phyloP scores from a whole-genome alignment of 495 filamentous ascomycete genomes.

The Tuber melanosporum region DNA sequence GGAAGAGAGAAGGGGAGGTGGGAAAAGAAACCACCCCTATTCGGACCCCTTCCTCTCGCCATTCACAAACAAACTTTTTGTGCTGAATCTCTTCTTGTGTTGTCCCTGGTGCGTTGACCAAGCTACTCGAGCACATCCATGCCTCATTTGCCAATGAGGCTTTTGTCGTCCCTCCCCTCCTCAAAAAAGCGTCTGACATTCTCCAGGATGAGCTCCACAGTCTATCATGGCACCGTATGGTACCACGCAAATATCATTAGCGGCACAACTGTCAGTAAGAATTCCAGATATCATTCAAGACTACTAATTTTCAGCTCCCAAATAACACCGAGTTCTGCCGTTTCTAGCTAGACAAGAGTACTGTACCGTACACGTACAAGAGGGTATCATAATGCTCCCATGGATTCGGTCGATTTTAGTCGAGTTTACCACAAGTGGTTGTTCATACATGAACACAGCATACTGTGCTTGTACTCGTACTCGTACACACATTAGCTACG shows the following conservation, averaged over 20 bases:
- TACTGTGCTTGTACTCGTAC: background rate
- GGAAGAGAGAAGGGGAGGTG: background rate
- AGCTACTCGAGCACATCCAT: background rate
- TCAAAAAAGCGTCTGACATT: background rate
- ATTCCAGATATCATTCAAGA: background rate
- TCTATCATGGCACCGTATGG: background rate
- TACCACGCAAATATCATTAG: background rate
- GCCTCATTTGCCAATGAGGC: background rate
- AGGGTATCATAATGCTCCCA: background rate
- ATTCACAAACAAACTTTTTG: constrained; percentile 2
- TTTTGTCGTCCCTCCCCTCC: background rate
- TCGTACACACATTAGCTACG: background rate
- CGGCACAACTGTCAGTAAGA: background rate
- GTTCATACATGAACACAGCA: background rate
- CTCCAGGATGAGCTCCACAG: background rate
- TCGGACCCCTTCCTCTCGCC: background rate
- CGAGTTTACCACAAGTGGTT: background rate
- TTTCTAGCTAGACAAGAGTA: background rate
- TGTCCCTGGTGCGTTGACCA: background rate
- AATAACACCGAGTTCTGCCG: background rate
- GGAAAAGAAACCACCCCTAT: background rate
- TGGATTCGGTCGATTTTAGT: background rate
- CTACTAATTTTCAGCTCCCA: background rate
- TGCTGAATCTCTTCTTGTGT: background rate
- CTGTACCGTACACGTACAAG: background rate